Percentiles rank a stretch among this genome's conserved stretches.
These are phyloP conservation scores for carrot (Daucus carota) DNA, from an alignment of 129 eudicot genomes.

Conservation along the genomic window DH1_v3.0 NC_030382.2:54170501-54171000, in stretches of 20 bases:
- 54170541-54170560: neutral
- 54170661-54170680: conserved; percentile 81
- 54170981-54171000: neutral
- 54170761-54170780: neutral
- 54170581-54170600: conserved; percentile 65
- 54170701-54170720: conserved; percentile 86
- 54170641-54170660: conserved; percentile 66
- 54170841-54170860: too few species aligned
- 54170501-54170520: neutral
- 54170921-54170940: neutral
- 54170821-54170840: neutral
- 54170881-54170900: too few species aligned
- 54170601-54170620: conserved; percentile 81
- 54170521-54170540: conserved; percentile 2
- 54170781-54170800: neutral
- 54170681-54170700: conserved; percentile 98
- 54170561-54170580: conserved; percentile 44
- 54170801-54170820: neutral
- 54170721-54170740: conserved; percentile 90
- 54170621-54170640: conserved; percentile 68
- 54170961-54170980: neutral
- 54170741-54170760: conserved; percentile 47
- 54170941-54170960: neutral
- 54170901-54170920: neutral
- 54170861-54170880: too few species aligned